Base-by-base conservation (phyloP, 2,329 filamentous ascomycete genomes). In the Monosporascus ibericus region DNA sequence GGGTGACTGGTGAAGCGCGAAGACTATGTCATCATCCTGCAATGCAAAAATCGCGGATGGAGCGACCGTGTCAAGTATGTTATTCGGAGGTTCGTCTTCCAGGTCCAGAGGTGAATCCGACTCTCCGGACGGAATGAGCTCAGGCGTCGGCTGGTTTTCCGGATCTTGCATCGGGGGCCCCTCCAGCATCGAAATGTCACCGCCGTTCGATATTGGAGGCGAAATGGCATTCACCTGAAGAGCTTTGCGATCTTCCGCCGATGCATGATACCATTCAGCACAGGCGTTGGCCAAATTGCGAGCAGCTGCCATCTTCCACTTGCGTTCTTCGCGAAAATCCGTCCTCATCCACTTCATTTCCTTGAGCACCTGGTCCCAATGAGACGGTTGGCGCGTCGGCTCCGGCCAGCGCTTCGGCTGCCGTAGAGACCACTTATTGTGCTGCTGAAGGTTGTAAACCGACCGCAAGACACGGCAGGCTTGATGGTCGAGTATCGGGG, bases 321-420 rank as follows among this genome's bases (percentile, higher is more conserved):
- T 96, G 40, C 90, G 78, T 68, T 97, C 94, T 70, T 96, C 90
- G 49, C 88, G 82, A 64, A 96, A 97, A 70, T 99, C 94, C 2
- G 91, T 96, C 48, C 92, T 84, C 90, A 99, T 95, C 92, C 92
- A 97, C 68, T 92, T 95, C 81, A 92, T 90, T 73, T 99, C 92
- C 60, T 91, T 82, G 34, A 99, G 74, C 51, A 97, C 69, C 49
- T 92, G 80, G 70, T 99, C 94, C 81, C 86, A 89, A 60, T 97
- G 92, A 2, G 87, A 85, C 1, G 82, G 79, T 18, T 86, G 86
- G 38, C 90, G 82, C 4, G 82, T 78, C 5, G 92, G 92, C 68
- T 99, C 94, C 2, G 85, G 79, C 39, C 85, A 88, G 52, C 91
- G 87, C 65, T 95, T 90, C 44, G 92, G 84, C 65, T 99, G 94